Evolutionary conservation across 2,329 filamentous ascomycete genomes (phyloP).

Genomic region (Zymoseptoria ardabiliae): DNA sequence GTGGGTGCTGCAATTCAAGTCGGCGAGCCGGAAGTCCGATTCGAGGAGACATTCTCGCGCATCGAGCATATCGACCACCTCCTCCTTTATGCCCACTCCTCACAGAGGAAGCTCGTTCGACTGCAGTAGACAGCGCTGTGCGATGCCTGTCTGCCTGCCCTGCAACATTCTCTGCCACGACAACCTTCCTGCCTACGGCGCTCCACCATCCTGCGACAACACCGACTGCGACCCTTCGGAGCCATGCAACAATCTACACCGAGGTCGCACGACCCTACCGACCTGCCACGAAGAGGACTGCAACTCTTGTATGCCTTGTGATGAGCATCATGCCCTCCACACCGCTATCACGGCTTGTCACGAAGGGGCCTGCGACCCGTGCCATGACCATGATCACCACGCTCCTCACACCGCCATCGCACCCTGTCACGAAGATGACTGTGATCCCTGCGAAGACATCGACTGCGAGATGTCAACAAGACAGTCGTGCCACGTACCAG

Average conservation of each 20-base stretch:
- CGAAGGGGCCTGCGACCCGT: background rate
- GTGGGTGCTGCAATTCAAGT: slow-evolving; percentile 20
- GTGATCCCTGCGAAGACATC: slow-evolving; percentile 17
- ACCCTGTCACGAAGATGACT: background rate
- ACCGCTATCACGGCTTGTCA: background rate
- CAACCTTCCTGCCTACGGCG: slow-evolving; percentile 11
- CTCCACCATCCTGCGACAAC: slow-evolving; percentile 12
- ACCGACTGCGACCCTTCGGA: slow-evolving; percentile 12
- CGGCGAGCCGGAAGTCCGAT: slow-evolving; percentile 14
- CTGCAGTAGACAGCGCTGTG: slow-evolving; percentile 20
- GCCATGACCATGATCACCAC: background rate
- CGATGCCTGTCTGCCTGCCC: slow-evolving; percentile 19
- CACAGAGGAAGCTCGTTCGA: slow-evolving; percentile 12
- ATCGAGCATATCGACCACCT: background rate
- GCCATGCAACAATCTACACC: background rate
- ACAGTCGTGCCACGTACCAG: slow-evolving; percentile 10
- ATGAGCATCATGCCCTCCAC: background rate
- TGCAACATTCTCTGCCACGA: slow-evolving; percentile 21
- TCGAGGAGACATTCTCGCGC: slow-evolving; percentile 12
- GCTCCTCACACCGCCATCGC: background rate
- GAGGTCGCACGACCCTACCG: background rate
- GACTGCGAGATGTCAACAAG: slow-evolving; percentile 14
- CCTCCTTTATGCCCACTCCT: slow-evolving; percentile 7
- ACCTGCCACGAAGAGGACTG: slow-evolving; percentile 1
- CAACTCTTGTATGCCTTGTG: background rate